Percentiles rank a stretch among this genome's conserved stretches.
Evolutionary conservation across 2,329 filamentous ascomycete species (phyloP).

Genomic region (Cytospora piceicola): DNA sequence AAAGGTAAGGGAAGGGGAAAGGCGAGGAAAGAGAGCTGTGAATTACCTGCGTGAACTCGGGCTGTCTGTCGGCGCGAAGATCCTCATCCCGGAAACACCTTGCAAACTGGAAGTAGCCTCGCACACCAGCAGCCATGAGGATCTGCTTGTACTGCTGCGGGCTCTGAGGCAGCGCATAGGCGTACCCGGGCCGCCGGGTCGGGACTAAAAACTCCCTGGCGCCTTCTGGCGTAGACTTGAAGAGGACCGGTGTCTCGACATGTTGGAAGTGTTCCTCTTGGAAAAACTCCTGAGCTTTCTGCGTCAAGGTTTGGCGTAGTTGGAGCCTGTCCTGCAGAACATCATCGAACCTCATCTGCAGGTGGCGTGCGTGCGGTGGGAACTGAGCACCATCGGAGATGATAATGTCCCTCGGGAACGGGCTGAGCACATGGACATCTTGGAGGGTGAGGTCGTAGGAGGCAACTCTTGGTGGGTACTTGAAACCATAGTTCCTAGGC

Average conservation of each 20-base stretch:
- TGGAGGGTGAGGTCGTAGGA: conserved; percentile 62
- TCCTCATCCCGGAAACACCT: conserved; percentile 96
- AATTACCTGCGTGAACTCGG: conserved; percentile 87
- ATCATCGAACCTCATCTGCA: conserved; percentile 79
- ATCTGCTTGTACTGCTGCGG: conserved; percentile 99
- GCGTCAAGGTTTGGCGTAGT: conserved; percentile 67
- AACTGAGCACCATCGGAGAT: conserved; percentile 76
- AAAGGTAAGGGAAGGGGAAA: background rate
- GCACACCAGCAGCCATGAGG: conserved; percentile 86
- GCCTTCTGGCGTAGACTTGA: conserved; percentile 97
- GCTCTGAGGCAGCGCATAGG: conserved; percentile 92
- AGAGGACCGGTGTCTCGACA: conserved; percentile 89
- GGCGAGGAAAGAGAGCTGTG: background rate
- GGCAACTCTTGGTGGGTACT: conserved; percentile 33
- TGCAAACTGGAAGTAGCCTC: conserved; percentile 88
- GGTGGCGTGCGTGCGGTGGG: conserved; percentile 73
- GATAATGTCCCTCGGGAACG: conserved; percentile 75
- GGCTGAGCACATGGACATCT: conserved; percentile 69
- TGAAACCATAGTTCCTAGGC: background rate
- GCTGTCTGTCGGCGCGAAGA: conserved; percentile 86
- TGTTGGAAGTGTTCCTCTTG: conserved; percentile 68
- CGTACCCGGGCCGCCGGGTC: conserved; percentile 72
- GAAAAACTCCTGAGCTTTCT: conserved; percentile 57
- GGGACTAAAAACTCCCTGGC: conserved; percentile 94
- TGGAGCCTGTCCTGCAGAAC: conserved; percentile 69